These are phyloP conservation scores for Echinochloa phyllopogon DNA, from an alignment of 176 grass and related monocot genomes.

Conservation along the genomic window DNA sequence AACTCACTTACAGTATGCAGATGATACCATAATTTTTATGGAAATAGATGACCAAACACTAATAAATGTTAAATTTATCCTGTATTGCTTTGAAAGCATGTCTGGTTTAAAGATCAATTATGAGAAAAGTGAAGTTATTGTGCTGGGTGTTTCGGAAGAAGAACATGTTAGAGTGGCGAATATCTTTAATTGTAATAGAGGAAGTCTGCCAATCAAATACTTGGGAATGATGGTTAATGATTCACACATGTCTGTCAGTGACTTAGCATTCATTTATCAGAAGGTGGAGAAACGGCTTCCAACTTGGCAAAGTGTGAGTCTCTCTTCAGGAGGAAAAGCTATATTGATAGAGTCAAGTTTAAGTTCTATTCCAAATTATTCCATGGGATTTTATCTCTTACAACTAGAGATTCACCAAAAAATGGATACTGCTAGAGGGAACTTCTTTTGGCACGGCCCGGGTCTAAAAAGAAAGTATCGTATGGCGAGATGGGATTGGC, in stretches of 20 bases:
- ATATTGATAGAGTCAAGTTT: neutral
- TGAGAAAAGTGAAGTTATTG: neutral
- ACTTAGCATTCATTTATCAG: neutral
- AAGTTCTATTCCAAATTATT: neutral
- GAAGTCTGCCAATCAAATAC: neutral
- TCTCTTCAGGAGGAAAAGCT: neutral
- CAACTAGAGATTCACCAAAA: neutral
- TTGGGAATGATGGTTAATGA: neutral
- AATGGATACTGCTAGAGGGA: neutral
- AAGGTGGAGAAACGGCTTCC: neutral
- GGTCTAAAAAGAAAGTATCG: neutral
- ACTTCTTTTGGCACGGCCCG: neutral
- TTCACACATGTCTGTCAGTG: rapidly evolving
- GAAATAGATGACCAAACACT: neutral
- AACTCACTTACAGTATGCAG: neutral
- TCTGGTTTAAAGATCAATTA: neutral
- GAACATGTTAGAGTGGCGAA: neutral
- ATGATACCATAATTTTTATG: neutral
- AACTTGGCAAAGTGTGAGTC: neutral
- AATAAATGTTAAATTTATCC: neutral
- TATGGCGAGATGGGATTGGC: neutral
- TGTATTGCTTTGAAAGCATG: neutral
- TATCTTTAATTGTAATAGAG: neutral
- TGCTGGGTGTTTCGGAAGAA: neutral
- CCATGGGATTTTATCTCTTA: neutral